Base-by-base conservation (phyloP, 2,329 filamentous ascomycete species). In the Calonectria multiphialidica region DNA sequence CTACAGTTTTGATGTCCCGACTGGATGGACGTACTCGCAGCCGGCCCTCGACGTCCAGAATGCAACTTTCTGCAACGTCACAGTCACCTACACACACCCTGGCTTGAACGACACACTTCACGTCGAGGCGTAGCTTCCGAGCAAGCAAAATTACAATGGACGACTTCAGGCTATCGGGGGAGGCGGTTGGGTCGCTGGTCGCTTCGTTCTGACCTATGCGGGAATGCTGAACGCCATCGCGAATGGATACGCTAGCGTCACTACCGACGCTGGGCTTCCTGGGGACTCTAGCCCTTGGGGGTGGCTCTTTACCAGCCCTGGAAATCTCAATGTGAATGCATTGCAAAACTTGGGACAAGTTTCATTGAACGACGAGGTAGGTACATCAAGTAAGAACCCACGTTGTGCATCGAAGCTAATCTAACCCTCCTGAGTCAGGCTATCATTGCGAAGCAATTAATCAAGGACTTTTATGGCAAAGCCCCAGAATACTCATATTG, bases 321-420 rank as follows among this genome's bases (percentile, higher is more conserved):
- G 73, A 18, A 76, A 72, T 37, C 33, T 75, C 15, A 71, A 76
- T 15, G 12, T 70, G 8, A 70, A 73, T 44, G 66, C 68, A 1
- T 15, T 75, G 9, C 73, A 75, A 42, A 76, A 76, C 21, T 40
- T 76, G 13, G 74, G n/a, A 13, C 49, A 59, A 10, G 55, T 64
- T 1, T 72, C 72, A 3, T 49, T 75, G 12, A 66, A 53, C 1
- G 74, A 74, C 7, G 68, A 74, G 66, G 66, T 73, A 28, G 33
- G 61, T 15, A 40, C n/a, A 8, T 18, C 7, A 55, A 21, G 2
- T 5, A 33, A 1, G 23, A 57, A 30, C 18, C 16, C 8, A 2
- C 12, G n/a, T 13, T 33, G 10, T n/a, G 7, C 35, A 44, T 16
- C 16, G n/a, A 6, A 49, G 6, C 10, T 13, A 30, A 21, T 42